Base-by-base conservation (phyloP, 176 grass and related monocot species). In the Oryza nivara region DNA sequence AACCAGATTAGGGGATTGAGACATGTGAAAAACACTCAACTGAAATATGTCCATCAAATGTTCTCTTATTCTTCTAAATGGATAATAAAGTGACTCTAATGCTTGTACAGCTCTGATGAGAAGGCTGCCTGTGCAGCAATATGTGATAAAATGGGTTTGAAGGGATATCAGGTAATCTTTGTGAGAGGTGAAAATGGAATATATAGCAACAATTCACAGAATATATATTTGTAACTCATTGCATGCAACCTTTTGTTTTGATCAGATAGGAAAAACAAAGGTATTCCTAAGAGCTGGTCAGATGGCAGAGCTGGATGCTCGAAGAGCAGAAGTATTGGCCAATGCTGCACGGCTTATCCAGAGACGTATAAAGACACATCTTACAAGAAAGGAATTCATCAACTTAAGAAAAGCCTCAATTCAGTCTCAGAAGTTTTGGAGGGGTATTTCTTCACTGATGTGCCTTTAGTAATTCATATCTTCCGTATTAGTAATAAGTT, bases 241-340 rank as follows among this genome's bases (percentile, higher is more conserved):
- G 34, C 45, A 71, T 61, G 17, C 69, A 79, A 73, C 65, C 22
- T 66, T 80, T 72, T 44, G 72, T 63, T 14, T 81, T 22, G 19
- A 79, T 70, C 89, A 98, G 95, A 95, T 98, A 88, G 95, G 95
- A 46, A 98, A 98, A 85, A 95, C 91, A 60, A 98, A 98, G 85
- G 95, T 98, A 56, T 98, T 98, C 66, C 83, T 98, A 63, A 95
- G 95, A 91, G 92, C 92, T 80, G 91, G 95, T 48, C 95, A 95
- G 77, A 98, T 98, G 92, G 92, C 95, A 73, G 95, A 93, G 67
- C 72, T 98, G 74, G 95, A 98, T 85, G 87, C 92, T 73, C 83
- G 95, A 89, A 88, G 95, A 90, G 89, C 93, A 58, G 92, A 98
- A 88, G 89, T 98, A 51, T 84, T 98, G 80, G 91, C 82, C 80